These are phyloP conservation scores for Auxenochlorella pyrenoidosa DNA, from an alignment of 139 green algal genomes.

Conservation along the genomic window DNA sequence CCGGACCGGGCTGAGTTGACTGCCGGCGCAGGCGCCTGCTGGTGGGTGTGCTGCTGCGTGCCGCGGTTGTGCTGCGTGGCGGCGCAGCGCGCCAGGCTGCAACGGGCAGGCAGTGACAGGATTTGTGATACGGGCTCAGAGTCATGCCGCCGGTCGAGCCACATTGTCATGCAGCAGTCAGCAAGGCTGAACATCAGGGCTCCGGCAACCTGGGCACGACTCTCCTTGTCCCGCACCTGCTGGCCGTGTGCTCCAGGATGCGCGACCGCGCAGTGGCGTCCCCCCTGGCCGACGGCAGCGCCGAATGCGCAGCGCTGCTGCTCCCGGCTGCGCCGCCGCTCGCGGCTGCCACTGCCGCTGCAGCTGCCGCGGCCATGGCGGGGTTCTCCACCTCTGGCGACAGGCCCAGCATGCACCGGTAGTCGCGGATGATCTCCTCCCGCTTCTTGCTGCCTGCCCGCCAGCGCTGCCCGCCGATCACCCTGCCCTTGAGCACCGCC, in stretches of 20 bases:
- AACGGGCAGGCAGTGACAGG: too few relatives aligned
- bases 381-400: not conserved
- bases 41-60: not conserved
- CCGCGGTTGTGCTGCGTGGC: not conserved
- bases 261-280: not conserved
- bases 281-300: not conserved
- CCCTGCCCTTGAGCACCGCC: constrained; percentile 47
- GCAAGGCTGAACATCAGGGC: too few relatives aligned
- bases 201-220: too few relatives aligned
- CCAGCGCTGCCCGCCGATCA: constrained; percentile 48
- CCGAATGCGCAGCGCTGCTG: not conserved
- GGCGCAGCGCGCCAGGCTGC: constrained; percentile 9
- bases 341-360: not conserved
- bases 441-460: constrained; percentile 57
- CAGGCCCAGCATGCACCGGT: constrained; percentile 39
- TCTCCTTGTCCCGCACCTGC: not conserved
- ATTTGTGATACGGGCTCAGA: too few relatives aligned
- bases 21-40: not conserved
- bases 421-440: constrained; percentile 65
- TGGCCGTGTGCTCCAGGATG: constrained; percentile 28
- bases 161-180: too few relatives aligned
- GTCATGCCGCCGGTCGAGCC: too few relatives aligned
- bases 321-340: not conserved
- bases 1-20: not conserved
- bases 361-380: not conserved